A percentile compares a stretch with the other conserved stretches of the same genome.
These are phyloP conservation scores for Epichloe aotearoae DNA, from an alignment of 2,329 filamentous ascomycete species.

Conservation along the genomic window DNA sequence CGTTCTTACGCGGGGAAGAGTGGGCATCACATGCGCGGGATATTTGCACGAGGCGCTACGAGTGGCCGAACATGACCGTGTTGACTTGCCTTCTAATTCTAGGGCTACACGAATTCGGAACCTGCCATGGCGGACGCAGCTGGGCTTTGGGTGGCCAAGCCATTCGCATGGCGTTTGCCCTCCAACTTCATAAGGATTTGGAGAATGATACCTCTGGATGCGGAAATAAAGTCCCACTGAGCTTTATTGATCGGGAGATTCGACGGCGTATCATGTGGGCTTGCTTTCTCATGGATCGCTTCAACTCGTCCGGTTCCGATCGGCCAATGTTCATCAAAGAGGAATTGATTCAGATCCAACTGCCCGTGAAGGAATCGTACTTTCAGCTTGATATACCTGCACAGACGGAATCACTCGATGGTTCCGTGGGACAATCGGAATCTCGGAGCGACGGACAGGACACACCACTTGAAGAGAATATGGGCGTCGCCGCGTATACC, in stretches of 20 bases:
- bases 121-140: slow-evolving; percentile 87
- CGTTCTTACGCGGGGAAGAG: slow-evolving; percentile 74
- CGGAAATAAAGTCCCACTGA: slow-evolving; percentile 54
- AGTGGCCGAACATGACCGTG: slow-evolving; percentile 92
- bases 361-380: slow-evolving; percentile 80
- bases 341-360: slow-evolving; percentile 74
- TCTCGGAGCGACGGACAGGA: slow-evolving; percentile 50
- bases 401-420: slow-evolving; percentile 70
- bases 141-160: slow-evolving; percentile 95
- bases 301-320: slow-evolving; percentile 91
- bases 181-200: slow-evolving; percentile 85
- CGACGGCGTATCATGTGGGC: slow-evolving; percentile 94
- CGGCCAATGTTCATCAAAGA: slow-evolving; percentile 84
- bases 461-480: slow-evolving; percentile 61
- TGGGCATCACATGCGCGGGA: slow-evolving; percentile 83
- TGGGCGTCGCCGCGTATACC: slow-evolving; percentile 88
- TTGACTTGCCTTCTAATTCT: slow-evolving; percentile 80
- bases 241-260: slow-evolving; percentile 88
- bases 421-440: slow-evolving; percentile 50
- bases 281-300: slow-evolving; percentile 93
- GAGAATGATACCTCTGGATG: slow-evolving; percentile 59
- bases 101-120: slow-evolving; percentile 90
- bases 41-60: slow-evolving; percentile 77
- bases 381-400: slow-evolving; percentile 88
- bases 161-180: slow-evolving; percentile 89